These are phyloP conservation scores for Lodderomyces parapsilosis DNA, from an alignment of 1,139 yeast genomes.

Conservation along the genomic window DNA sequence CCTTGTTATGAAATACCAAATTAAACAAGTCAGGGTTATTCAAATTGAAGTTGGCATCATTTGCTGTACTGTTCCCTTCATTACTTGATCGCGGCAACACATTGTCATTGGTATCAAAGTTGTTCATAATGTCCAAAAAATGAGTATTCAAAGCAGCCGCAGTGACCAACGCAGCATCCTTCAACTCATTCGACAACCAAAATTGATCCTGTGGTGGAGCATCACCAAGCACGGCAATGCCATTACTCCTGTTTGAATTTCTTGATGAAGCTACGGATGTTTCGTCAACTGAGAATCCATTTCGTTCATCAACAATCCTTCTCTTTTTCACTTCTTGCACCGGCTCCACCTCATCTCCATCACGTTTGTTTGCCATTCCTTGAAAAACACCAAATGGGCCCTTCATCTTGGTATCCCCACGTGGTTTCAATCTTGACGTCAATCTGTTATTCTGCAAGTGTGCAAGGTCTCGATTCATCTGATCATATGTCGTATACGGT, in stretches of 20 bases:
- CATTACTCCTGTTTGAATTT: neutral
- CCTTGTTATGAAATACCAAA: conserved; percentile 48
- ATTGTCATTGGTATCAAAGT: conserved; percentile 8
- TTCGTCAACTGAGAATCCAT: neutral
- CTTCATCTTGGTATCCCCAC: conserved; percentile 52
- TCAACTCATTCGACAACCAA: conserved; percentile 69
- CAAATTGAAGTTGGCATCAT: conserved; percentile 11
- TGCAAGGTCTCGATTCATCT: conserved; percentile 73
- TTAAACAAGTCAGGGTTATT: conserved; percentile 38
- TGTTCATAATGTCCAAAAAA: conserved; percentile 52
- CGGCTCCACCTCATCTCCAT: neutral
- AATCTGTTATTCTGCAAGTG: conserved; percentile 54
- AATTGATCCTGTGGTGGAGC: conserved; percentile 34
- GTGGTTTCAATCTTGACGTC: conserved; percentile 30
- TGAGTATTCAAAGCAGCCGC: conserved; percentile 70
- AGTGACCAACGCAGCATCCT: conserved; percentile 70
- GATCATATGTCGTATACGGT: conserved; percentile 72
- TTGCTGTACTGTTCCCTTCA: conserved; percentile 1
- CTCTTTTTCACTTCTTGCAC: conserved; percentile 7
- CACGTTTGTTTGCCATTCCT: conserved; percentile 5
- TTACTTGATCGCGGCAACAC: conserved; percentile 1
- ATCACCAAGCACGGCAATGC: conserved; percentile 4
- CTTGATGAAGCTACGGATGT: neutral
- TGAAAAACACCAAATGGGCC: conserved; percentile 87
- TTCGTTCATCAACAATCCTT: conserved; percentile 1